Base-by-base conservation (phyloP, 2,329 filamentous ascomycete species). In the Septoria linicola region DNA sequence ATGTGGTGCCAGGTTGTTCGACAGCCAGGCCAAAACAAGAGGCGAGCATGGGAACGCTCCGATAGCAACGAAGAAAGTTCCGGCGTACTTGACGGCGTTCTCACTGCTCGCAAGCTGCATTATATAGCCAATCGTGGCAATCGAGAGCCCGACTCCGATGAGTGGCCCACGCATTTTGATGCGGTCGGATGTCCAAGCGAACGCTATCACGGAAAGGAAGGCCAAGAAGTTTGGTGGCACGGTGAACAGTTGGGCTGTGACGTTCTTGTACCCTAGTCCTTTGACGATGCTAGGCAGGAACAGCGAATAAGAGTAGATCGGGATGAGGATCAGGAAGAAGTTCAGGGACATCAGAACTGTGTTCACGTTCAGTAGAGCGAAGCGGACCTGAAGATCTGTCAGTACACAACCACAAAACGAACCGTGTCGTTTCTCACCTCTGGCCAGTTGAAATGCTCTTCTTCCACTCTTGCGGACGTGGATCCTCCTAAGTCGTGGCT, bases 201-300 rank as follows among this genome's bases (percentile, higher is more conserved):
- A 58, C 8, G 43, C 44, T 30, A 67, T 50, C 1, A 67, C 63
- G 3, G 51, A 41, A 3, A 66, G 57, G 50, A 67, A 66, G 36
- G 63, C 63, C 8, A 66, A 45, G 49, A 69, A 65, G 60, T 70
- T 70, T 1, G 68, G 69, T 7, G 69, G 69, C 0, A 70, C 68
- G 10, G 68, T 71, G 41, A 71, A 60, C n/a, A 72, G 66, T 51
- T 72, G 69, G 2, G 70, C 68, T 13, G 64, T 68, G 11, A 74
- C 69, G 2, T 66, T 63, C 21, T 57, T 67, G 58, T 75, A 74
- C 3, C 71, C 71, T 23, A 76, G 64, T 3, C 66, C 69, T 6
- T 63, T 63, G 56, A 76, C 72, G 59, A 76, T 76, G 25, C 70
- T 70, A 0, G 74, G 73, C 1, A 76, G 64, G 61, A 76, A 76